A percentile compares a stretch with the other conserved stretches of the same genome.
phyloP scores from a whole-genome alignment of 1,284 basidiomycete species.

The Coniophora puteana region DNA sequence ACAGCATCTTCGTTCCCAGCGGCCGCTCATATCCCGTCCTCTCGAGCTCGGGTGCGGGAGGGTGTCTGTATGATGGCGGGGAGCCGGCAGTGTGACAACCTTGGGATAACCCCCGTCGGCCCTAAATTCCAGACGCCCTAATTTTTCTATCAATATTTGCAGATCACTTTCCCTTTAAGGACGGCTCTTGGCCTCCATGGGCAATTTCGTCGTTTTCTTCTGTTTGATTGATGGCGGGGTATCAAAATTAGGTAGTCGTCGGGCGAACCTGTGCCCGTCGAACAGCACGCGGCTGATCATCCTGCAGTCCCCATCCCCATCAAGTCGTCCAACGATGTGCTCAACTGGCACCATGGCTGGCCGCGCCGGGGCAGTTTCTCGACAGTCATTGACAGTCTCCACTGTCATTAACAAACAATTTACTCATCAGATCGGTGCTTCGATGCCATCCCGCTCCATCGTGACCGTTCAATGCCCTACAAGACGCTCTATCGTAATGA shows the following conservation, averaged over 20 bases:
- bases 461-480: neutral
- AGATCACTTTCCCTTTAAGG: slow-evolving; percentile 24
- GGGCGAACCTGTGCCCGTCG: slow-evolving; percentile 19
- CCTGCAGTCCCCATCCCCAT: slow-evolving; percentile 13
- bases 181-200: slow-evolving; percentile 14
- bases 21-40: too few species aligned
- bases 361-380: too few species aligned
- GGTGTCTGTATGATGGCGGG: too few species aligned
- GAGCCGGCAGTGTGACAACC: too few species aligned
- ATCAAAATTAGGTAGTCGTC: slow-evolving; percentile 22
- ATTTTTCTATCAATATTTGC: slow-evolving; percentile 10
- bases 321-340: too few species aligned
- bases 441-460: neutral
- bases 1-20: too few species aligned
- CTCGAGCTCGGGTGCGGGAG: too few species aligned
- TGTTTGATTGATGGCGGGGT: slow-evolving; percentile 27
- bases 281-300: slow-evolving; percentile 19
- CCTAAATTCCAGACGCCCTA: slow-evolving; percentile 9
- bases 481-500: slow-evolving; percentile 26
- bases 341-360: too few species aligned
- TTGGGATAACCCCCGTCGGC: slow-evolving; percentile 4
- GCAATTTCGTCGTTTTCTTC: slow-evolving; percentile 17
- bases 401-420: too few species aligned
- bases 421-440: too few species aligned
- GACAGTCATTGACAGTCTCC: too few species aligned